These are phyloP conservation scores for Pythium folliculosum DNA, from an alignment of 352 stramenopile species.

Conservation along the genomic window DNA sequence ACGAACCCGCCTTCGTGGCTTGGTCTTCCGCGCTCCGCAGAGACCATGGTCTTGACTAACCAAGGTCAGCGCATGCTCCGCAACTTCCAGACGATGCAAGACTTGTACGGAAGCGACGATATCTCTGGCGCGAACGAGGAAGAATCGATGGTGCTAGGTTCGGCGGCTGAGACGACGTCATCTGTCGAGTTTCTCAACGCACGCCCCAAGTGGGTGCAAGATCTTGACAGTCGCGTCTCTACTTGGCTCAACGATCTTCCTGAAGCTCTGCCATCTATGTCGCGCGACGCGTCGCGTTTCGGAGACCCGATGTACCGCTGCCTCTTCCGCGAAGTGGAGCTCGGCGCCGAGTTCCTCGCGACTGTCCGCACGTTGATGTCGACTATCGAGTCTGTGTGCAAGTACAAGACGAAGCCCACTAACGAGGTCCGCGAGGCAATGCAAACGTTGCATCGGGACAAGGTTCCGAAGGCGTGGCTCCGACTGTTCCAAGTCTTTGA, in stretches of 20 bases:
- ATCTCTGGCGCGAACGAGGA: constrained; percentile 44
- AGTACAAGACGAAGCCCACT: constrained; percentile 85
- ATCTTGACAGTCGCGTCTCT: constrained; percentile 70
- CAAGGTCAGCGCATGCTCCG: constrained; percentile 77
- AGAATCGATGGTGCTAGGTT: constrained; percentile 59
- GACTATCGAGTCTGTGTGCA: constrained; percentile 74
- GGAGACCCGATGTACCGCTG: constrained; percentile 91
- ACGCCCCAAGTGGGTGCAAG: constrained; percentile 80
- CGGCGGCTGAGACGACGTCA: constrained; percentile 31
- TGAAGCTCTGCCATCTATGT: constrained; percentile 40
- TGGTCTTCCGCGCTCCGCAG: constrained; percentile 89
- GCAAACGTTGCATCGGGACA: constrained; percentile 69
- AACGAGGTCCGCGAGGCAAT: constrained; percentile 87
- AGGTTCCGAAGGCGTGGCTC: constrained; percentile 62
- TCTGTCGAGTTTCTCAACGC: constrained; percentile 37
- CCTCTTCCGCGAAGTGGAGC: constrained; percentile 87
- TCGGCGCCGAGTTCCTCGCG: constrained; percentile 64
- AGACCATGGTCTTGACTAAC: constrained; percentile 87
- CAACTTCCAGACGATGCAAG: constrained; percentile 84
- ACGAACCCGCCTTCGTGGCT: constrained; percentile 94
- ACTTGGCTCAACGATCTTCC: constrained; percentile 69
- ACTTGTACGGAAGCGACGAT: constrained; percentile 74
- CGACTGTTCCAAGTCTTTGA: constrained; percentile 57
- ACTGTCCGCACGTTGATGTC: constrained; percentile 71
- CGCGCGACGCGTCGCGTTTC: constrained; percentile 59